phyloP scores from a whole-genome alignment of 1,139 yeast species.

The Yamadazyma spencermartinsiae region DNA sequence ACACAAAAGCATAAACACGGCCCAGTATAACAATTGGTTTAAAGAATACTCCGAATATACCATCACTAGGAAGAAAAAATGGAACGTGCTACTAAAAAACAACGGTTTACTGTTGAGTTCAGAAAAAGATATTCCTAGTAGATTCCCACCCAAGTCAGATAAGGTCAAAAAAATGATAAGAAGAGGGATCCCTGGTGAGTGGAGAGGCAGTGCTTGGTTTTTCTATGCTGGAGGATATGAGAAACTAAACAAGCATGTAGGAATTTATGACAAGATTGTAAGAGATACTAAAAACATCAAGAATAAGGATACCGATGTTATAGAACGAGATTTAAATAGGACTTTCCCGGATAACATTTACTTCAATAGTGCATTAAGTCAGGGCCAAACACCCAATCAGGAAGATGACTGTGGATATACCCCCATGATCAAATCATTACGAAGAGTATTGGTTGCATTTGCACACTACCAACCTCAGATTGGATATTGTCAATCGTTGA shows the following conservation, averaged over 20 bases:
- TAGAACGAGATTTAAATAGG: slow-evolving; percentile 87
- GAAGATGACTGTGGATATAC: slow-evolving; percentile 42
- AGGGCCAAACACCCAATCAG: slow-evolving; percentile 1
- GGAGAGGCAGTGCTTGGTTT: slow-evolving; percentile 98
- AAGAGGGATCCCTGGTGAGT: slow-evolving; percentile 93
- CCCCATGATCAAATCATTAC: slow-evolving; percentile 63
- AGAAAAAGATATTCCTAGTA: slow-evolving; percentile 35
- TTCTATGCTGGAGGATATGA: slow-evolving; percentile 92
- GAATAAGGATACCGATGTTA: slow-evolving; percentile 82
- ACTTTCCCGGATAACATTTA: slow-evolving; percentile 92
- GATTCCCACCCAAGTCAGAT: slow-evolving; percentile 85
- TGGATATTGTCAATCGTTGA: slow-evolving; percentile 94
- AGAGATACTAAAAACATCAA: slow-evolving; percentile 50
- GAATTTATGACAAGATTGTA: slow-evolving; percentile 70
- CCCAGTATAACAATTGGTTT: slow-evolving; percentile 79
- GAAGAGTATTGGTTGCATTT: slow-evolving; percentile 82
- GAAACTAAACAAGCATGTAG: slow-evolving; percentile 62
- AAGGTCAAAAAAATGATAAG: slow-evolving; percentile 80
- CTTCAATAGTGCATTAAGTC: slow-evolving; percentile 41
- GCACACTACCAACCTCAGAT: slow-evolving; percentile 85
- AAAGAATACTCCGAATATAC: slow-evolving; percentile 61
- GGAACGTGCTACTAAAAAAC: slow-evolving; percentile 66
- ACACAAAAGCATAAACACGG: slow-evolving; percentile 43
- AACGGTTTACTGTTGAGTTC: slow-evolving; percentile 54
- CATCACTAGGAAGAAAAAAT: slow-evolving; percentile 65